Base-by-base conservation (phyloP, 2,329 filamentous ascomycete genomes). In the Aschersonia sp. region DNA sequence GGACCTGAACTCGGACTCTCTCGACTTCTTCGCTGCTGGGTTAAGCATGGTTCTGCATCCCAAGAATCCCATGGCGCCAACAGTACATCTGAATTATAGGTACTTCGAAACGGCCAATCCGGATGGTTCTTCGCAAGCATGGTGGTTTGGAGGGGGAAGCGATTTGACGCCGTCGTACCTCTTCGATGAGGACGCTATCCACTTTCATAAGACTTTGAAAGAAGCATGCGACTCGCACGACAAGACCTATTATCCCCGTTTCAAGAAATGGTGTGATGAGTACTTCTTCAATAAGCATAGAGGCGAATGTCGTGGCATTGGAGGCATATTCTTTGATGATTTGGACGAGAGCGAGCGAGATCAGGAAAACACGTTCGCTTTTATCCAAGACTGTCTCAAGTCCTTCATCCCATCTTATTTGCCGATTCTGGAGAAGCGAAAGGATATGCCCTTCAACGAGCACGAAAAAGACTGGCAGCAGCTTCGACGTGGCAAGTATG, bases 311-410 rank as follows among this genome's bases (percentile, higher is more conserved):
- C 83, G 92, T 45, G 92, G 92, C 49, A 70, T 98, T 35, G 92
- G 92, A 47, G 92, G 92, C 47, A 97, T 98, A 65, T 98, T 98
- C 77, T 98, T 98, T 60, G 92, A 98, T 65, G 92, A 98, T 63
- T 74, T 98, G 11, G 92, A 98, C 63, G 85, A 85, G 57, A 76
- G 78, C 1, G 85, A 90, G 57, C 87, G 88, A 51, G 86, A 92
- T 58, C 82, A 86, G 56, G 89, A 97, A 62, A 86, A 88, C 55
- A 77, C 89, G 0, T 97, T 98, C 62, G 79, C 85, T 12, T 97
- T 96, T 56, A 78, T 89, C 47, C 85, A 89, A 60, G 86, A 89
- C 60, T 87, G 85, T 57, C 72, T 96, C 49, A 79, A 81, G 51
- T 83, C 88, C 8, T 98, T 98, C 72, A 64, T 97, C 49, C 92